phyloP scores from a whole-genome alignment of 2,329 filamentous ascomycete species.

The Penicillium olsonii region DNA sequence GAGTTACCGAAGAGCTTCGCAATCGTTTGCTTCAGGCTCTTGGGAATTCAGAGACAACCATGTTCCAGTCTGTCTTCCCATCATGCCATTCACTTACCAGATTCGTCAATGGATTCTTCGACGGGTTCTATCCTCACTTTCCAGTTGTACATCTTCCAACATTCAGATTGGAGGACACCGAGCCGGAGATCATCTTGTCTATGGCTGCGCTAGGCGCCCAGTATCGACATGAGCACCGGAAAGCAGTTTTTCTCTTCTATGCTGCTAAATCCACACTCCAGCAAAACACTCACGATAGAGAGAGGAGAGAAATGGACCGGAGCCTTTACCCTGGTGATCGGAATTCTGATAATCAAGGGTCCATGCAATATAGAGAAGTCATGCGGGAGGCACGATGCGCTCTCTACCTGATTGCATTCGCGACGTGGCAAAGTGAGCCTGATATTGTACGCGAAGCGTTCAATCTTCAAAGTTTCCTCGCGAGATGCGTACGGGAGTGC shows the following conservation, averaged over 20 bases:
- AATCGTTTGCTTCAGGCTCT: slow-evolving; percentile 6
- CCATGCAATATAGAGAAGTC: not conserved
- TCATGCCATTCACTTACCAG: slow-evolving; percentile 66
- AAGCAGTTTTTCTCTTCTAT: slow-evolving; percentile 44
- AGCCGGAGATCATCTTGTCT: slow-evolving; percentile 65
- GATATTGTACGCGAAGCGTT: slow-evolving; percentile 24
- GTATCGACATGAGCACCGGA: slow-evolving; percentile 45
- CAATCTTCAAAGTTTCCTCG: slow-evolving; percentile 25
- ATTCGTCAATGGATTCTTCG: slow-evolving; percentile 68
- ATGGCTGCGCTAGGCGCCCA: slow-evolving; percentile 59
- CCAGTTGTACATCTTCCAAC: slow-evolving; percentile 68
- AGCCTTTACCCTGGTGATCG: not conserved
- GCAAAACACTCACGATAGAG: slow-evolving; percentile 48
- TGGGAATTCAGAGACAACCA: not conserved
- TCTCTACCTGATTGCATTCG: slow-evolving; percentile 25
- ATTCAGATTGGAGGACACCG: slow-evolving; percentile 59
- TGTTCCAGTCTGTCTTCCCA: slow-evolving; percentile 58
- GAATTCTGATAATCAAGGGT: not conserved
- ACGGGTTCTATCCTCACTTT: slow-evolving; percentile 61
- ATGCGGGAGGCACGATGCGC: slow-evolving; percentile 13
- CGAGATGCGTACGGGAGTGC: slow-evolving; percentile 19
- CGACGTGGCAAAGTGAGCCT: slow-evolving; percentile 26
- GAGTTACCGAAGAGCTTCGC: slow-evolving; percentile 4
- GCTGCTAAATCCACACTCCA: slow-evolving; percentile 63
- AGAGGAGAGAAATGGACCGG: not conserved